Conservation (phyloP, 2,329 filamentous ascomycete genomes). For the Ceratocystis harringtonii region DNA sequence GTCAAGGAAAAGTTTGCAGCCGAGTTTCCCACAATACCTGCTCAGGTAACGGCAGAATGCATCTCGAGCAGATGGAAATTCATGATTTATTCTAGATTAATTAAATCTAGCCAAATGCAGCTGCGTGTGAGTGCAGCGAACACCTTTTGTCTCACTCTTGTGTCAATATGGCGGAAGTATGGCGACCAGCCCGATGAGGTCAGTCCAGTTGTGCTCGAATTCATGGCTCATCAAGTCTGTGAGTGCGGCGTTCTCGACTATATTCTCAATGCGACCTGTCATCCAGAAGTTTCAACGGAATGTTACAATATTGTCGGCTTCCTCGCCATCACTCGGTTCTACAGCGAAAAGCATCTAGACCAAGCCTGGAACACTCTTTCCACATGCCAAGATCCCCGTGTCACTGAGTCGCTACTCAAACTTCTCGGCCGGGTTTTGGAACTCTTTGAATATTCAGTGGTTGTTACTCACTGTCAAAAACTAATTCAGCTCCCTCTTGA, state of each 20-base stretch:
- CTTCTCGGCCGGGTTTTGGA: constrained; percentile 41
- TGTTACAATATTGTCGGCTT: constrained; percentile 79
- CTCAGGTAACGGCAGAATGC: constrained; percentile 31
- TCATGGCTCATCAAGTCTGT: constrained; percentile 55
- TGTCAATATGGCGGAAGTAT: constrained; percentile 47
- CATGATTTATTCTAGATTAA: constrained; percentile 50
- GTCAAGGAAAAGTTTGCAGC: background rate
- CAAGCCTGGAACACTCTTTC: constrained; percentile 71
- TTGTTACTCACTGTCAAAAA: constrained; percentile 58
- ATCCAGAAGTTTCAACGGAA: constrained; percentile 73
- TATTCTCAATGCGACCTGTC: constrained; percentile 77
- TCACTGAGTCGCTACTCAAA: constrained; percentile 62
- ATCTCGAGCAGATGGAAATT: constrained; percentile 55
- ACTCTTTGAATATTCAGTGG: constrained; percentile 32
- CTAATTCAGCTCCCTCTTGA: constrained; percentile 48
- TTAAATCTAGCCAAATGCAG: constrained; percentile 80
- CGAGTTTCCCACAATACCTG: constrained; percentile 26
- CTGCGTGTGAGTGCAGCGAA: constrained; percentile 65
- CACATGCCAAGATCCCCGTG: constrained; percentile 66
- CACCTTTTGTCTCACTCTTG: constrained; percentile 56
- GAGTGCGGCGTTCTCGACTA: constrained; percentile 65
- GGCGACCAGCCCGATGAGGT: constrained; percentile 32
- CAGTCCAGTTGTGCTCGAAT: constrained; percentile 39
- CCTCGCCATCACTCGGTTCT: constrained; percentile 62
- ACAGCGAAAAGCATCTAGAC: constrained; percentile 57